Base-by-base conservation (phyloP, 2,329 filamentous ascomycete species). In the Ophiocordyceps sinensis region DNA sequence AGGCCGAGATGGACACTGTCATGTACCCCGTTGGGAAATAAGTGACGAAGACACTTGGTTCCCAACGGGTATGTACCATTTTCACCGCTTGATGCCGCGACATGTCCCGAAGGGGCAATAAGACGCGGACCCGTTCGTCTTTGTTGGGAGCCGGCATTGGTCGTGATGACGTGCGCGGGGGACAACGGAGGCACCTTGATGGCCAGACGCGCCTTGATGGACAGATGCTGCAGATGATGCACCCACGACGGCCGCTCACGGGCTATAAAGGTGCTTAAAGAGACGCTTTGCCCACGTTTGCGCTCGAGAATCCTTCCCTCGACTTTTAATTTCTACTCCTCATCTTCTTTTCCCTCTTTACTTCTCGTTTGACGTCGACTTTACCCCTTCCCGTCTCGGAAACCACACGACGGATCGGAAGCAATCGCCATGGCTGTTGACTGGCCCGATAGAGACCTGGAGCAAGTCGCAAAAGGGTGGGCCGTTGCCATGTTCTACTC, bases 381-480 rank as follows among this genome's bases (percentile, higher is more conserved):
- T 14, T 15, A 3, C 5, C 10, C 13, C 9, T 35, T 19, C 7
- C 32, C 6, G 9, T 6, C 17, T 15, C n/a, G 15, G 4, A 35
- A 35, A 10, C 14, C 3, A 10, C 14, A 5, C 14, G 5, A 10
- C 32, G 14, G 17, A 15, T n/a, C 6, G 12, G 11, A 31, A 35
- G 32, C 32, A 6, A 15, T 14, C 15, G 15, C 38, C 28, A 56
- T 57, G 50, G 42, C 43, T 14, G 51, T 19, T 19, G 19, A 49
- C 21, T 45, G 44, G 19, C 46, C 51, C 14, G 54, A 61, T 28
- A 44, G 47, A 38, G 56, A 62, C 17, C 41, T 64, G 12, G 52
- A 57, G 2, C 55, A 57, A 36, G 60, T 62, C 15, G 48, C 54
- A 41, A 62, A 60, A 42, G 59, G 56, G 23, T 64, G 61, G 61